Conservation (phyloP, 805 yeast species). For the Ogataea siamensis region DNA sequence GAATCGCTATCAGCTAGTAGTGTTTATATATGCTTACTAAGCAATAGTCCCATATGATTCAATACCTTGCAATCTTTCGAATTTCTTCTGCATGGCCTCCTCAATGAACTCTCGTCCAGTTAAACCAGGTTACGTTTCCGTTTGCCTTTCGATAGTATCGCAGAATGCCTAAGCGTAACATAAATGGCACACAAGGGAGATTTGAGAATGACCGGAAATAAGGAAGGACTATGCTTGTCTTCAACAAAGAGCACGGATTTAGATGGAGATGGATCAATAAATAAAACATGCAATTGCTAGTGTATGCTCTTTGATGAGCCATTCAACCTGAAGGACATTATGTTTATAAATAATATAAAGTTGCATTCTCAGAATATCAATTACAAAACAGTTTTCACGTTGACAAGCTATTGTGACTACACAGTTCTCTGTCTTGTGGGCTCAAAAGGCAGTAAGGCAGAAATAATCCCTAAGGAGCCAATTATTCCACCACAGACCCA, state of each 20-base stretch:
- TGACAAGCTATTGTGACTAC: too few relatives aligned
- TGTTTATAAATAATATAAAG: constrained; percentile 7
- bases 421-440: constrained; percentile 41
- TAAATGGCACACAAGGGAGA: too few relatives aligned
- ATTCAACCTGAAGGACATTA: constrained; percentile 14
- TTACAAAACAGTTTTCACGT: too few relatives aligned
- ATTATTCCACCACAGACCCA: constrained; percentile 60
- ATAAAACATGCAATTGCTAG: constrained; percentile 16
- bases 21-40: too few relatives aligned
- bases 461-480: constrained; percentile 44
- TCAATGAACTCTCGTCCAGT: constrained; percentile 35
- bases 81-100: constrained; percentile 36
- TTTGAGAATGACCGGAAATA: too few relatives aligned
- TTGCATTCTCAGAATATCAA: background rate
- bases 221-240: too few relatives aligned
- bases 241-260: too few relatives aligned
- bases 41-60: too few relatives aligned
- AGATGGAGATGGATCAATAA: too few relatives aligned
- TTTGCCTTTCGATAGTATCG: too few relatives aligned
- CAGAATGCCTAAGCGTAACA: too few relatives aligned
- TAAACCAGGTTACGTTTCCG: constrained; percentile 27
- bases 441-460: constrained; percentile 49
- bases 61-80: constrained; percentile 15
- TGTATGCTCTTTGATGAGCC: constrained; percentile 18
- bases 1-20: too few relatives aligned